Conservation (phyloP, 345 rosid species). For the Ailanthus altissimus region DNA sequence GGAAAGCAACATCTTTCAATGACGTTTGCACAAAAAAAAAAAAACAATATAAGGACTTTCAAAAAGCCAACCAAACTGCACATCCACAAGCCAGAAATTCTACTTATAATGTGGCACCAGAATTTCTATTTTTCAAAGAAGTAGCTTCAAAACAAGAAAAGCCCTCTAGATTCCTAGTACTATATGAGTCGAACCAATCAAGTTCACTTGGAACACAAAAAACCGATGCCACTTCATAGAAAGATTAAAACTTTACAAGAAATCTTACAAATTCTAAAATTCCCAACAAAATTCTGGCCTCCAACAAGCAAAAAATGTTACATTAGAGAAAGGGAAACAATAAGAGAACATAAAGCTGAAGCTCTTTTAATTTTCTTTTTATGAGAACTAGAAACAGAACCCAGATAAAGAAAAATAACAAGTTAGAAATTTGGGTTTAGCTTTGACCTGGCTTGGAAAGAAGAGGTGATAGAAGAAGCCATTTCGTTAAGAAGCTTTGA, state of each 20-base stretch:
- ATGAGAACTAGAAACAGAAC: neutral
- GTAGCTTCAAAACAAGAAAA: neutral
- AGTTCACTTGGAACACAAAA: neutral
- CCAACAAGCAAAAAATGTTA: neutral
- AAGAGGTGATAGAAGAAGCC: constrained; percentile 66
- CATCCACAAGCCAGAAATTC: neutral
- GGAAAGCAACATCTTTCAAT: neutral
- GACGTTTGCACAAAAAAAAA: neutral
- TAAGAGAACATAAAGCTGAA: constrained; percentile 10
- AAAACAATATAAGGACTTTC: neutral
- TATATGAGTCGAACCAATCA: neutral
- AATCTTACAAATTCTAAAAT: neutral
- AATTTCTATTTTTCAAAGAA: neutral
- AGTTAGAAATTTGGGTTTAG: neutral
- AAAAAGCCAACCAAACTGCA: neutral
- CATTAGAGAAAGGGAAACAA: neutral
- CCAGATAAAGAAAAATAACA: neutral
- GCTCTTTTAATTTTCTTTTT: neutral
- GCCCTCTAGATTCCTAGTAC: neutral
- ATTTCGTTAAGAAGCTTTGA: constrained; percentile 33
- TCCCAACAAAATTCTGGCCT: neutral
- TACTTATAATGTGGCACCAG: neutral
- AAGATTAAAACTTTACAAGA: neutral
- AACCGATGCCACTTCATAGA: neutral
- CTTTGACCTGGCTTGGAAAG: constrained; percentile 63